Percentiles rank a stretch among this genome's conserved stretches.
Evolutionary conservation across 2,329 filamentous ascomycete species (phyloP).

Genomic region (Monosporascus sp.): DNA sequence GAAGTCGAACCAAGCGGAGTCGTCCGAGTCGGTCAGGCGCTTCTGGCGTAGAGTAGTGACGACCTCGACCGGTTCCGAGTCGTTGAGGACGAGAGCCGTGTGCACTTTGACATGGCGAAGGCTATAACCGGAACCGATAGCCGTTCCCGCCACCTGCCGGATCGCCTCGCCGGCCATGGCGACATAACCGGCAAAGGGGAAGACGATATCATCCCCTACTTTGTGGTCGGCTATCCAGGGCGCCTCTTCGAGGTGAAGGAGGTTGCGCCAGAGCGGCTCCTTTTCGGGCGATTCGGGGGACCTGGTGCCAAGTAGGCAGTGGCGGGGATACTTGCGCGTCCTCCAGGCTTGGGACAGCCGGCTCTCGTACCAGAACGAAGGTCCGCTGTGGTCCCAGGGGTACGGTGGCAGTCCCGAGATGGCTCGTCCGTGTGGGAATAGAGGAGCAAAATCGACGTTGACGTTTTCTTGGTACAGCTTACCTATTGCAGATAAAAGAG

Average conservation of each 20-base stretch:
- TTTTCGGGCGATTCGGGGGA: background rate
- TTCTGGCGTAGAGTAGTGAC: conserved; percentile 25
- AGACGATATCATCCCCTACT: conserved; percentile 36
- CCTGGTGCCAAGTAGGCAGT: background rate
- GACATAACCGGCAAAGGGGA: conserved; percentile 28
- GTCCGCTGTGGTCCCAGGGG: conserved; percentile 14
- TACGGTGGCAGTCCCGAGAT: conserved; percentile 13
- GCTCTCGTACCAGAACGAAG: conserved; percentile 6
- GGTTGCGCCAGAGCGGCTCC: conserved; percentile 8
- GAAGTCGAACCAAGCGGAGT: conserved; percentile 28
- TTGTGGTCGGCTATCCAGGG: conserved; percentile 38
- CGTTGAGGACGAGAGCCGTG: conserved; percentile 26
- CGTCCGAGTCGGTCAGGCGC: conserved; percentile 16
- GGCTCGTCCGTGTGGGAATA: conserved; percentile 11
- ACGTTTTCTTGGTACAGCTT: conserved; percentile 14
- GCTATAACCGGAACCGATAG: conserved; percentile 14
- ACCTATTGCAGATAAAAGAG: conserved; percentile 13
- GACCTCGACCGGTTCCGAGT: conserved; percentile 24
- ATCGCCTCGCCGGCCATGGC: conserved; percentile 17
- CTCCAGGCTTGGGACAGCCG: background rate
- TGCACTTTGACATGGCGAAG: conserved; percentile 25
- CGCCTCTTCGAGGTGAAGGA: conserved; percentile 4
- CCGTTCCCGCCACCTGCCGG: background rate
- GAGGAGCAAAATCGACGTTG: conserved; percentile 7
- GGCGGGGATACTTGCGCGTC: background rate